phyloP scores from a whole-genome alignment of 208 protist species.

The Trypanosoma conorhini region DNA sequence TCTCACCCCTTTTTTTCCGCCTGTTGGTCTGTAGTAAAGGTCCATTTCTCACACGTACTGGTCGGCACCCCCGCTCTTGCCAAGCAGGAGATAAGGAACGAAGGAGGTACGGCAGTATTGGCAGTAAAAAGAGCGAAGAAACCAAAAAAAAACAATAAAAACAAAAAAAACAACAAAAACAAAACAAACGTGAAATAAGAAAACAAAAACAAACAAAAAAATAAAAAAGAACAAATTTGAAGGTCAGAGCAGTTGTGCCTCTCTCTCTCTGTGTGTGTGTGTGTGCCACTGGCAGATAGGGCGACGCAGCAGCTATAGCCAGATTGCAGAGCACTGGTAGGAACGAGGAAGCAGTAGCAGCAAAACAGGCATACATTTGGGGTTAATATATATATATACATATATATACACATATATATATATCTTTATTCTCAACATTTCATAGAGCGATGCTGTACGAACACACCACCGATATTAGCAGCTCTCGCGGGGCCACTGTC shows the following conservation, averaged over 20 bases:
- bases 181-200: neutral
- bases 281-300: neutral
- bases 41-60: neutral
- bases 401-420: conserved; percentile 9
- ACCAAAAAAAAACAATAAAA: conserved; percentile 5
- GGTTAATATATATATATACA: conserved; percentile 10
- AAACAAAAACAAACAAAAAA: conserved; percentile 12
- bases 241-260: neutral
- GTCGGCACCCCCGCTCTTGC: neutral
- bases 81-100: neutral
- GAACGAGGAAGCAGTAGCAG: neutral
- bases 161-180: conserved; percentile 10
- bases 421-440: neutral
- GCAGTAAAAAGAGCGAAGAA: conserved; percentile 7
- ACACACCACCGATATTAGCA: conserved; percentile 72
- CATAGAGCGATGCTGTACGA: conserved; percentile 67
- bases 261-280: conserved; percentile 8
- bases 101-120: neutral
- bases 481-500: conserved; percentile 64
- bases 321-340: neutral
- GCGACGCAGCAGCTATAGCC: neutral
- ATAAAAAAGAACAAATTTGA: conserved; percentile 20
- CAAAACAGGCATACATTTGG: neutral
- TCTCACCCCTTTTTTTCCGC: neutral
- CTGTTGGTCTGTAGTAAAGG: neutral